Percentiles rank a stretch among this genome's conserved stretches.
phyloP scores from a whole-genome alignment of 139 green algal species.

The Pleodorina starrii region DNA sequence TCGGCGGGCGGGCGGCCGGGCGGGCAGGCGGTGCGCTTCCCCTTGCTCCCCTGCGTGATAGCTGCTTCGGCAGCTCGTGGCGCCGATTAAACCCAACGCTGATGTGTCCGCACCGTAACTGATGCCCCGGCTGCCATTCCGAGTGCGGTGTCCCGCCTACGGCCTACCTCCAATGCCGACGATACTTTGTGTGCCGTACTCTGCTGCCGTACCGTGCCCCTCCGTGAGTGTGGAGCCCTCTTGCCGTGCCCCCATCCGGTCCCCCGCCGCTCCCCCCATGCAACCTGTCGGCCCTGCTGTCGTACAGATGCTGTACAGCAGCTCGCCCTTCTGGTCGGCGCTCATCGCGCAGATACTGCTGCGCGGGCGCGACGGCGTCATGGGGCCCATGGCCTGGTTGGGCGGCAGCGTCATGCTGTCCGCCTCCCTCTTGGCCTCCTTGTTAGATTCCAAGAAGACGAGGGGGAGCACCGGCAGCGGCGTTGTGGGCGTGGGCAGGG shows the following conservation, averaged over 20 bases:
- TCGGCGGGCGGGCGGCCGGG: no score
- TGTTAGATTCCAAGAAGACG: not conserved
- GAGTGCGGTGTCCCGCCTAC: no score
- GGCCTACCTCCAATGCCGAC: not conserved
- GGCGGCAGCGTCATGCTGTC: conserved; percentile 21
- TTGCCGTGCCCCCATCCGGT: not conserved
- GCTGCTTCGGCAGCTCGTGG: no score
- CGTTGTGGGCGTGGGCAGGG: not conserved
- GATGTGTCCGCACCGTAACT: no score
- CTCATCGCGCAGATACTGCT: conserved; percentile 28
- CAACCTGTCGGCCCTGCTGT: not conserved
- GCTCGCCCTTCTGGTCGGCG: conserved; percentile 17
- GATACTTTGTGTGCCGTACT: not conserved
- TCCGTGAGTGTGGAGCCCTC: not conserved
- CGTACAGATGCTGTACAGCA: conserved; percentile 39
- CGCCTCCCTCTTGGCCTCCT: not conserved
- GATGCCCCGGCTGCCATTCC: not conserved
- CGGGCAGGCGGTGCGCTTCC: not conserved
- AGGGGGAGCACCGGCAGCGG: not conserved
- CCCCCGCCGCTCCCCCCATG: not conserved
- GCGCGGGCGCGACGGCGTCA: not conserved
- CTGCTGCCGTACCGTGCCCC: not conserved
- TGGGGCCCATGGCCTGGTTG: conserved; percentile 28
- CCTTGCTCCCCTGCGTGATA: not conserved
- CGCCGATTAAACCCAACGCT: no score